These are phyloP conservation scores for Loxodes magnus DNA, from an alignment of 73 alveolate species.

Conservation along the genomic window DNA sequence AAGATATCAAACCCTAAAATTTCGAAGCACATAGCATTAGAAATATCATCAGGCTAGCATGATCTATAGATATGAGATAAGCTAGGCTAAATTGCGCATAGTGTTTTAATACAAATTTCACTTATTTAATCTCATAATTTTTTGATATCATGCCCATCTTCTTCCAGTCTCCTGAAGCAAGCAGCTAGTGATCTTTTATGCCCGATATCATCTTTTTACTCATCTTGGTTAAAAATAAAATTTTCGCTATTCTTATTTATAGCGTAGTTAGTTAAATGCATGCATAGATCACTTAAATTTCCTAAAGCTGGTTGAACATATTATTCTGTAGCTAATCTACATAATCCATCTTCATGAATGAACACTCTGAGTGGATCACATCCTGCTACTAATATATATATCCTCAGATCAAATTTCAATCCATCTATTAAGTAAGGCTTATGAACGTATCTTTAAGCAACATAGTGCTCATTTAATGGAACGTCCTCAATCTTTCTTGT, in stretches of 20 bases:
- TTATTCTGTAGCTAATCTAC: slow-evolving; percentile 66
- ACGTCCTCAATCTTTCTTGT: slow-evolving; percentile 54
- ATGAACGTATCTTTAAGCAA: slow-evolving; percentile 81
- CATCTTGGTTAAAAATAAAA: slow-evolving; percentile 32
- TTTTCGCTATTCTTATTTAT: slow-evolving; percentile 43
- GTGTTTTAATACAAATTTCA: slow-evolving; percentile 44
- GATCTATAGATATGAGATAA: slow-evolving; percentile 52
- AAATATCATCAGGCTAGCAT: slow-evolving; percentile 44
- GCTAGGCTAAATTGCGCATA: slow-evolving; percentile 36
- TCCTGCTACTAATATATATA: slow-evolving; percentile 59
- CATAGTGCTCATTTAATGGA: slow-evolving; percentile 48
- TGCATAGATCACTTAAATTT: slow-evolving; percentile 29
- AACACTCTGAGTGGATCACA: slow-evolving; percentile 75
- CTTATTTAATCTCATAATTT: slow-evolving; percentile 37
- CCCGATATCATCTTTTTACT: slow-evolving; percentile 30
- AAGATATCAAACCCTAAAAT: slow-evolving; percentile 60
- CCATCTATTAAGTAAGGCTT: slow-evolving; percentile 90
- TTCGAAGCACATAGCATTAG: slow-evolving; percentile 47
- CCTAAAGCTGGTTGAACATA: slow-evolving; percentile 30
- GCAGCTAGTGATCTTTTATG: slow-evolving; percentile 39
- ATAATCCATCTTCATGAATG: slow-evolving; percentile 78
- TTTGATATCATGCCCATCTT: slow-evolving; percentile 32
- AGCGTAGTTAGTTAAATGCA: slow-evolving; percentile 57
- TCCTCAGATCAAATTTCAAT: slow-evolving; percentile 91
- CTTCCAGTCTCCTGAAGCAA: slow-evolving; percentile 16